A percentile compares a stretch with the other conserved stretches of the same genome.
These are phyloP conservation scores for Coemansia sp. DNA, from an alignment of 192 early-diverging fungal genomes.

Conservation along the genomic window DNA sequence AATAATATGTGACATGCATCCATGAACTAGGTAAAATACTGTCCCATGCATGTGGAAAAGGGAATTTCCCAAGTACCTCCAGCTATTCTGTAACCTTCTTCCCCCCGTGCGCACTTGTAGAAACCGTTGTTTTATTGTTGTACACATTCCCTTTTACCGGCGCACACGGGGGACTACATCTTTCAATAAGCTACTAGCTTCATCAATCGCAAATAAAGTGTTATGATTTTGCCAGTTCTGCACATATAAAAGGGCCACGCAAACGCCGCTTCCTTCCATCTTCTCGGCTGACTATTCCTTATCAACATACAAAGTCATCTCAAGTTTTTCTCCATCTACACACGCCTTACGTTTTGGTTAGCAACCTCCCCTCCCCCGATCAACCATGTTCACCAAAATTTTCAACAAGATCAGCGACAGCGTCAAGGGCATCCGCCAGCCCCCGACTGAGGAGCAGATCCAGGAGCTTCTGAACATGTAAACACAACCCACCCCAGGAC, in stretches of 20 bases:
- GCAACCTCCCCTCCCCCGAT: too few species aligned
- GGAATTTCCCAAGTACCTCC: background rate
- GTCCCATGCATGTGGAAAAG: background rate
- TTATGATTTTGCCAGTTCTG: background rate
- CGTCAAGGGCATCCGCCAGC: conserved; percentile 18
- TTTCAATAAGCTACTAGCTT: background rate
- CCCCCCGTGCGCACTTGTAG: background rate
- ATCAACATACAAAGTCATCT: background rate
- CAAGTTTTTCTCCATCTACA: too few species aligned
- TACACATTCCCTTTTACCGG: background rate
- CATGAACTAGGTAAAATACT: background rate
- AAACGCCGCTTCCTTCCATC: background rate
- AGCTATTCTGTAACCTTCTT: background rate
- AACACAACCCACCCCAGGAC: background rate
- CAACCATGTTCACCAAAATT: conserved; percentile 29
- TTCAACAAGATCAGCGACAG: conserved; percentile 8
- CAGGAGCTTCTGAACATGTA: conserved; percentile 28
- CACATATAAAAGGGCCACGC: background rate
- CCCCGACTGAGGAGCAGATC: conserved; percentile 28
- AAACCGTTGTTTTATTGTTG: background rate
- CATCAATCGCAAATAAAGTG: background rate
- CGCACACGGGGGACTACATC: background rate
- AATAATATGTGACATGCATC: background rate
- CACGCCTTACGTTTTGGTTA: too few species aligned
- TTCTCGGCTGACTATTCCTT: background rate